Percentiles rank a stretch among this genome's conserved stretches.
phyloP scores from a whole-genome alignment of 2,329 filamentous ascomycete genomes.

The Colletotrichum acutatum region DNA sequence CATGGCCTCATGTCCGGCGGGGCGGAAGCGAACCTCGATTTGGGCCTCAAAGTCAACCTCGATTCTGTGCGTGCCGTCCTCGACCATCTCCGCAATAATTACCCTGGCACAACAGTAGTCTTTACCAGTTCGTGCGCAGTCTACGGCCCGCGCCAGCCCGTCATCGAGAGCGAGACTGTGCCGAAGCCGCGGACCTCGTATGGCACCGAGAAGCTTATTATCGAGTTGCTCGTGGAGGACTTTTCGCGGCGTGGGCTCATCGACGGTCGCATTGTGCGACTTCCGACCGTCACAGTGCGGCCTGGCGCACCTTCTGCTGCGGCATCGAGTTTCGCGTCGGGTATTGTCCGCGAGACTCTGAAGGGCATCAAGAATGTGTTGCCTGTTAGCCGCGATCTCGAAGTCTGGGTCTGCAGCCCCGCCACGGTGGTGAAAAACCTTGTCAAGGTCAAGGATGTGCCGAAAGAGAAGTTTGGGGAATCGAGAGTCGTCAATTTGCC shows the following conservation, averaged over 20 bases:
- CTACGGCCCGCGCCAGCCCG: slow-evolving; percentile 57
- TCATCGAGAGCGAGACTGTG: slow-evolving; percentile 53
- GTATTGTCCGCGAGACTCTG: slow-evolving; percentile 71
- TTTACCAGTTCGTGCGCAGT: slow-evolving; percentile 71
- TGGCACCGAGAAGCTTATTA: slow-evolving; percentile 71
- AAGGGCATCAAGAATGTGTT: slow-evolving; percentile 57
- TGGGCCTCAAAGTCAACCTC: slow-evolving; percentile 66
- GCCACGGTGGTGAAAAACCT: slow-evolving; percentile 57
- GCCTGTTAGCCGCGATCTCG: slow-evolving; percentile 54
- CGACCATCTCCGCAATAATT: slow-evolving; percentile 58
- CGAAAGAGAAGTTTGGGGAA: slow-evolving; percentile 51
- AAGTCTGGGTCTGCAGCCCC: slow-evolving; percentile 62
- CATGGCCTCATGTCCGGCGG: slow-evolving; percentile 74
- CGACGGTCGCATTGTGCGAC: slow-evolving; percentile 66
- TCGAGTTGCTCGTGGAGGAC: slow-evolving; percentile 68
- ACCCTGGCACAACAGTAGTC: slow-evolving; percentile 63
- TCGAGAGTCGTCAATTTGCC: slow-evolving; percentile 62
- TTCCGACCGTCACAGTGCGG: slow-evolving; percentile 70
- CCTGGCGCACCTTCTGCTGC: slow-evolving; percentile 70
- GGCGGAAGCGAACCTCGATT: slow-evolving; percentile 67
- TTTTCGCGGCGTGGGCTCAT: slow-evolving; percentile 62
- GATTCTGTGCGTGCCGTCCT: slow-evolving; percentile 66
- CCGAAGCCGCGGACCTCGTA: slow-evolving; percentile 69
- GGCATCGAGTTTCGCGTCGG: slow-evolving; percentile 69
- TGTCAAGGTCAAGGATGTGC: slow-evolving; percentile 53